A percentile compares a stretch with the other conserved stretches of the same genome.
These are phyloP conservation scores for Rubia balearica DNA, from an alignment of 305 asterid species.

Conservation along the genomic window DNA sequence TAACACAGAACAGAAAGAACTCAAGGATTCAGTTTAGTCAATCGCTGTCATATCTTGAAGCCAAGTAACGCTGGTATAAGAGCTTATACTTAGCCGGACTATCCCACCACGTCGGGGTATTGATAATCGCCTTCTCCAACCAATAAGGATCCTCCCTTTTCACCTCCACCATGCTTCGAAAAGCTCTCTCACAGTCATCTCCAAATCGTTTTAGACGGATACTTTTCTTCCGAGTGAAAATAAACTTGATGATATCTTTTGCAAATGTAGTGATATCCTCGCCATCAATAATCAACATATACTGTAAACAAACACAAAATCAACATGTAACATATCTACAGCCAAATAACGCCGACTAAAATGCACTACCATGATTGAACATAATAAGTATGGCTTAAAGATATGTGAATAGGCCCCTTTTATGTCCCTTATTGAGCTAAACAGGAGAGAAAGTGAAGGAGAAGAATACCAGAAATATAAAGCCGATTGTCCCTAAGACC, in stretches of 20 bases:
- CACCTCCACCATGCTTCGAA: constrained; percentile 29
- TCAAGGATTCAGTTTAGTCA: background rate
- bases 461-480: constrained; percentile 51
- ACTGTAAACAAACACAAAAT: constrained; percentile 37
- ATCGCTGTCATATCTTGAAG: constrained; percentile 1
- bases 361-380: background rate
- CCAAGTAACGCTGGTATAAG: constrained; percentile 14
- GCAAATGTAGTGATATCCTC: constrained; percentile 44
- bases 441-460: background rate
- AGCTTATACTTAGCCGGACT: constrained; percentile 43
- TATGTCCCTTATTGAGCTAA: background rate
- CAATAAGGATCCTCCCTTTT: constrained; percentile 39
- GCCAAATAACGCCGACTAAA: background rate
- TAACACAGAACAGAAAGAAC: background rate
- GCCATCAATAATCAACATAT: constrained; percentile 54
- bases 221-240: constrained; percentile 49
- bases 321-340: constrained; percentile 5
- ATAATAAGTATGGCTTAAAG: background rate
- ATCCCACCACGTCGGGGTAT: constrained; percentile 52
- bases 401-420: background rate
- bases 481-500: constrained; percentile 42
- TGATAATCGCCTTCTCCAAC: constrained; percentile 49
- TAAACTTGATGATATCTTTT: constrained; percentile 43
- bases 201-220: constrained; percentile 46
- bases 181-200: constrained; percentile 27